Conservation (phyloP, 108 stramenopile genomes). For the Conticribra guillardii region DNA sequence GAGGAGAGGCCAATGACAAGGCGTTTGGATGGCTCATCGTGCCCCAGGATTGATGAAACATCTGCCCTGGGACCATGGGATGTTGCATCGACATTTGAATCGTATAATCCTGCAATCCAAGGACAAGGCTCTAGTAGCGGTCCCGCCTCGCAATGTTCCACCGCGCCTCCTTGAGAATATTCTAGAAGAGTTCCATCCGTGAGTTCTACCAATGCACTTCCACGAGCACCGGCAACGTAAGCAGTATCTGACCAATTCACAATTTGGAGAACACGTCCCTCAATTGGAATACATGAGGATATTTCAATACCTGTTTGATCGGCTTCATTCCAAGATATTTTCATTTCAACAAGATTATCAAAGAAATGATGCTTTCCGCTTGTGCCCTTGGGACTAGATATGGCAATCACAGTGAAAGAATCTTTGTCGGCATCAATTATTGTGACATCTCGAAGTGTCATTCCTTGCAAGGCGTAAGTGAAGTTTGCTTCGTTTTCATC, state of each 20-base stretch:
- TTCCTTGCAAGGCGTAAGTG: constrained; percentile 4
- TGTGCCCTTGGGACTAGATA: constrained; percentile 16
- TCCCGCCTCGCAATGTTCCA: constrained; percentile 55
- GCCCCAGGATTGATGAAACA: constrained; percentile 4
- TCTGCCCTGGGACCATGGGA: constrained; percentile 27
- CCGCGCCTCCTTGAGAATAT: constrained; percentile 51
- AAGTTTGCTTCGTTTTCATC: background rate
- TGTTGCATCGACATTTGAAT: constrained; percentile 27
- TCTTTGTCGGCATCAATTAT: constrained; percentile 35
- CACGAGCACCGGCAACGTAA: constrained; percentile 25
- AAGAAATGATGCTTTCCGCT: constrained; percentile 9
- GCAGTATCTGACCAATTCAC: constrained; percentile 71
- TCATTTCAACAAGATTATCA: constrained; percentile 65
- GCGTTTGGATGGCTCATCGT: constrained; percentile 34
- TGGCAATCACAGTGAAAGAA: constrained; percentile 37
- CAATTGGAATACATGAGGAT: constrained; percentile 42
- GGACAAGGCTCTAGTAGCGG: constrained; percentile 83
- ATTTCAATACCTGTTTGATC: constrained; percentile 31
- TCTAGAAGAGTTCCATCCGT: constrained; percentile 70
- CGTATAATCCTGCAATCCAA: constrained; percentile 74
- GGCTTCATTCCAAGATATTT: constrained; percentile 23
- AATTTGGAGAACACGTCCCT: constrained; percentile 64
- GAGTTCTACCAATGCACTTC: constrained; percentile 67
- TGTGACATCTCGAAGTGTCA: constrained; percentile 34
- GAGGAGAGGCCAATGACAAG: constrained; percentile 74